These are phyloP conservation scores for Tetrastigma voinierianum DNA, from an alignment of 164 flowering plant genomes.

Conservation along the genomic window DNA sequence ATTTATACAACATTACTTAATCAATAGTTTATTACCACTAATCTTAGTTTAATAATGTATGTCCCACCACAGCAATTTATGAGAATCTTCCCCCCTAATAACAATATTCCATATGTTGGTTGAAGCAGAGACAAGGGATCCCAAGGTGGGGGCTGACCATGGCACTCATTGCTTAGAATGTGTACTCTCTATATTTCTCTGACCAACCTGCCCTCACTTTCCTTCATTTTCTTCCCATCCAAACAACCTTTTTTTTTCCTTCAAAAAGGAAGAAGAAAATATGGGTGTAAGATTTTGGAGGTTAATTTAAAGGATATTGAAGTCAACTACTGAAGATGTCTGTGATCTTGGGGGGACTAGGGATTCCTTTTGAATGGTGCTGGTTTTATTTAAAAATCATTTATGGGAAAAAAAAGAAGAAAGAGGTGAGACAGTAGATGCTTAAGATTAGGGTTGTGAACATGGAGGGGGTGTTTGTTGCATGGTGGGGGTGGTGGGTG, in stretches of 20 bases:
- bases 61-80: slow-evolving; percentile 25
- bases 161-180: slow-evolving; percentile 31
- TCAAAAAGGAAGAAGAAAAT: too few relatives aligned
- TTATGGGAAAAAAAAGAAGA: too few relatives aligned
- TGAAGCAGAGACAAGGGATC: slow-evolving; percentile 36
- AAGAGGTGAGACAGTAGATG: too few relatives aligned
- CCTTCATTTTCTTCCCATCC: slow-evolving; percentile 1
- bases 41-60: not conserved
- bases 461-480: too few relatives aligned
- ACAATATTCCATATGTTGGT: slow-evolving; percentile 50
- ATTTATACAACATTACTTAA: not conserved
- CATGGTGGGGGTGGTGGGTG: too few relatives aligned
- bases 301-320: not conserved
- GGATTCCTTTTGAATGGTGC: too few relatives aligned
- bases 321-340: not conserved
- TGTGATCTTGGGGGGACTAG: too few relatives aligned
- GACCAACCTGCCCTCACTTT: slow-evolving; percentile 1
- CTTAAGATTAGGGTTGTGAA: too few relatives aligned
- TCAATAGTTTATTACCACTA: not conserved
- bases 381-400: too few relatives aligned
- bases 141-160: slow-evolving; percentile 43
- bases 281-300: too few relatives aligned
- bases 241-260: not conserved
- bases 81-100: slow-evolving; percentile 36
- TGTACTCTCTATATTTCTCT: slow-evolving; percentile 11